A percentile compares a stretch with the other conserved stretches of the same genome.
Evolutionary conservation across 2,329 filamentous ascomycete genomes (phyloP).

Genomic region (Fusarium penzigii): DNA sequence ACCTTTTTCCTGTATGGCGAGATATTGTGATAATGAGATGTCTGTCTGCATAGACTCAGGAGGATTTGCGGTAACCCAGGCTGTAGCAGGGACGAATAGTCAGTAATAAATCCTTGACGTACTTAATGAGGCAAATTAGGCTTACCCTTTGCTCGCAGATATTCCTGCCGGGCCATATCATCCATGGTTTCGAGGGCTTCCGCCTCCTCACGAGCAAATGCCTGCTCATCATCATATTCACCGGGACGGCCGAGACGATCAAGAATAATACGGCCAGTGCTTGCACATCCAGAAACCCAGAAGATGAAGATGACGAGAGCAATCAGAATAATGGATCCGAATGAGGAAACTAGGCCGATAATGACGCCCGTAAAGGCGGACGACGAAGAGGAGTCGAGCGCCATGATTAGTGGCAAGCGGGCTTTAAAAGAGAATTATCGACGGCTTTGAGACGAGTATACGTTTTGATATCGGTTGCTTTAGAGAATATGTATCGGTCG

Average conservation of each 20-base stretch:
- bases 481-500: slow-evolving; percentile 1
- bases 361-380: slow-evolving; percentile 73
- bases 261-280: slow-evolving; percentile 83
- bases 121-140: background rate
- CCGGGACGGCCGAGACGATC: slow-evolving; percentile 91
- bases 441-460: background rate
- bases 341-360: slow-evolving; percentile 92
- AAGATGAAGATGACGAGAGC: slow-evolving; percentile 90
- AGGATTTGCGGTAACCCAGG: slow-evolving; percentile 90
- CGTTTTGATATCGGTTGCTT: background rate
- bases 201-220: slow-evolving; percentile 89
- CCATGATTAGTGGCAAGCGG: slow-evolving; percentile 28
- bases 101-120: slow-evolving; percentile 9
- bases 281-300: slow-evolving; percentile 69
- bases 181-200: slow-evolving; percentile 96
- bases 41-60: slow-evolving; percentile 95
- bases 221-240: slow-evolving; percentile 97
- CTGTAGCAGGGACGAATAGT: slow-evolving; percentile 48
- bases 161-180: slow-evolving; percentile 85
- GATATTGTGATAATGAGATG: slow-evolving; percentile 94
- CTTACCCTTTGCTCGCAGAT: slow-evolving; percentile 90
- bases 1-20: slow-evolving; percentile 98
- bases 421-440: background rate
- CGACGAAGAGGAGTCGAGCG: slow-evolving; percentile 35
- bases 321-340: slow-evolving; percentile 86